phyloP scores from a whole-genome alignment of 495 filamentous ascomycete genomes.

The Annulohypoxylon bovei region DNA sequence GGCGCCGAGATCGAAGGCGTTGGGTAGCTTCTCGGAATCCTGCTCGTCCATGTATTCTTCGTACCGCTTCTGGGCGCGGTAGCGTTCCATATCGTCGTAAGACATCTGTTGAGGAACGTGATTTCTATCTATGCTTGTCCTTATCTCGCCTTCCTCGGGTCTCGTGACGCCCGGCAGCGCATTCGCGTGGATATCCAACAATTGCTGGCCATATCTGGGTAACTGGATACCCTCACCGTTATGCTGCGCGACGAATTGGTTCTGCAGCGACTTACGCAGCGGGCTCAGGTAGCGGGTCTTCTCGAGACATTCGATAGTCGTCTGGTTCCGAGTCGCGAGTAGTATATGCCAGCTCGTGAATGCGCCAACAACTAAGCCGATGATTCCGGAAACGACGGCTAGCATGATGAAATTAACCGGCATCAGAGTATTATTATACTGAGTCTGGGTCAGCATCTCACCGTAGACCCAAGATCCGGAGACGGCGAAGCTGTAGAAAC shows the following conservation, averaged over 20 bases:
- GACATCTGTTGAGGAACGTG: slow-evolving; percentile 51
- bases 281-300: slow-evolving; percentile 91
- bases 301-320: slow-evolving; percentile 95
- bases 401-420: slow-evolving; percentile 92
- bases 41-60: slow-evolving; percentile 88
- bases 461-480: slow-evolving; percentile 80
- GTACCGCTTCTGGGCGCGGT: slow-evolving; percentile 77
- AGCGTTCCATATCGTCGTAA: slow-evolving; percentile 77
- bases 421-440: slow-evolving; percentile 72
- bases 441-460: slow-evolving; percentile 75
- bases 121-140: slow-evolving; percentile 29
- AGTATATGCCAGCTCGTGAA: slow-evolving; percentile 95
- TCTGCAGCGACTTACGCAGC: slow-evolving; percentile 72
- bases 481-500: slow-evolving; percentile 79
- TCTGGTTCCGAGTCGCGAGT: slow-evolving; percentile 78
- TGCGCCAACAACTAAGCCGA: slow-evolving; percentile 85
- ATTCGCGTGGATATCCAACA: slow-evolving; percentile 84
- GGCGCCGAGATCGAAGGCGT: slow-evolving; percentile 91
- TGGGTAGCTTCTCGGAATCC: slow-evolving; percentile 84
- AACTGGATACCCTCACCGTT: slow-evolving; percentile 59
- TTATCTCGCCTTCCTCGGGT: slow-evolving; percentile 80
- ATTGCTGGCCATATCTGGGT: slow-evolving; percentile 76
- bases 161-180: slow-evolving; percentile 81
- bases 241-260: slow-evolving; percentile 64
- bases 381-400: slow-evolving; percentile 86